Conservation (phyloP, 2,329 filamentous ascomycete species). For the Septoria petroselini region DNA sequence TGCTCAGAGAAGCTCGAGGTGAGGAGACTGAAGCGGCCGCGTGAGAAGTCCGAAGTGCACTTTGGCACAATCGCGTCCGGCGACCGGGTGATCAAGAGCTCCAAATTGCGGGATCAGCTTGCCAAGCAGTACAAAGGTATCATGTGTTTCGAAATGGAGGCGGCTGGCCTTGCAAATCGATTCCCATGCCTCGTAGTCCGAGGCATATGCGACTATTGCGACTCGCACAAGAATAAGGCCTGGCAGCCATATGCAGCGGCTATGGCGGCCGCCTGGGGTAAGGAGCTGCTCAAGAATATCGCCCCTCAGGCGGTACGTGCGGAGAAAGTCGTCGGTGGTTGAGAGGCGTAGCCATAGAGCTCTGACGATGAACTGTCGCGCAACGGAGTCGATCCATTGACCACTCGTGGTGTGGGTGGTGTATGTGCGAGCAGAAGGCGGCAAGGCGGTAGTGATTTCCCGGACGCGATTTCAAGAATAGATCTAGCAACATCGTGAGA, state of each 20-base stretch:
- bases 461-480: no score
- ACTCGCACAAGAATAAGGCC: conserved; percentile 29
- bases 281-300: conserved; percentile 18
- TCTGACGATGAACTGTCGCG: no score
- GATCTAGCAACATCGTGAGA: no score
- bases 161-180: conserved; percentile 27
- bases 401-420: no score
- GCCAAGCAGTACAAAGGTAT: background rate
- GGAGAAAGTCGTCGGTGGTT: background rate
- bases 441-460: no score
- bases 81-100: conserved; percentile 29
- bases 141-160: conserved; percentile 33
- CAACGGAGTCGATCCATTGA: no score
- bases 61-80: conserved; percentile 31
- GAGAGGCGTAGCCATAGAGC: background rate
- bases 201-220: conserved; percentile 30
- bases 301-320: background rate
- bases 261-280: conserved; percentile 25
- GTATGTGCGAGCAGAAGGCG: no score
- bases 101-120: conserved; percentile 13
- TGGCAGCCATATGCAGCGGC: conserved; percentile 30
- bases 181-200: conserved; percentile 30
- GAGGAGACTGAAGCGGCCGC: background rate
- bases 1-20: background rate
- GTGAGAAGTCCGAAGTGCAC: conserved; percentile 16